A percentile compares a stretch with the other conserved stretches of the same genome.
phyloP scores from a whole-genome alignment of 306 rosid species.

The Medicago lupulina region DNA sequence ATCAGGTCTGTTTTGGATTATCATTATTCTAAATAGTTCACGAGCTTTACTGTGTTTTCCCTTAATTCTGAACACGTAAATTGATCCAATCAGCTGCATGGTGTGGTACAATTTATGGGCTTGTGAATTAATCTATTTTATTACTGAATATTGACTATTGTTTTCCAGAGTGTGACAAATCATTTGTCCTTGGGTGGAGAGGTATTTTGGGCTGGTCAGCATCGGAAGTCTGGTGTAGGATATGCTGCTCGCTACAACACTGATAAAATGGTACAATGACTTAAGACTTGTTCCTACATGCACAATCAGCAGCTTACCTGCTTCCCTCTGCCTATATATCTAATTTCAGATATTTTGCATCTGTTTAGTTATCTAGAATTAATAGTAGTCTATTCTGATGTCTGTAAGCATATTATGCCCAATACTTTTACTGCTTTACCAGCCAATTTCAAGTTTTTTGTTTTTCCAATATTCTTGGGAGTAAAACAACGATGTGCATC shows the following conservation, averaged over 20 bases:
- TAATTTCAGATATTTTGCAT: background rate
- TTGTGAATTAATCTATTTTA: constrained; percentile 12
- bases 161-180: constrained; percentile 75
- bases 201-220: constrained; percentile 99
- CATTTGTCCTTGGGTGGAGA: constrained; percentile 92
- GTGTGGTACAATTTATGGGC: constrained; percentile 6
- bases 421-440: constrained; percentile 9
- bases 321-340: background rate
- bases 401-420: background rate
- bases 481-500: constrained; percentile 5
- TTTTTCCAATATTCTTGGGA: constrained; percentile 18
- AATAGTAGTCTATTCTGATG: constrained; percentile 2
- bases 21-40: constrained; percentile 8
- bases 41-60: constrained; percentile 8
- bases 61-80: background rate
- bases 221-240: constrained; percentile 93
- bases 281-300: background rate
- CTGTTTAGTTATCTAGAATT: constrained; percentile 2
- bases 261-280: constrained; percentile 77
- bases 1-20: constrained; percentile 14
- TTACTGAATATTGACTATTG: constrained; percentile 21
- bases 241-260: constrained; percentile 94
- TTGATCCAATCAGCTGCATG: background rate
- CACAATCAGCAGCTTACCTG: constrained; percentile 13
- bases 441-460: constrained; percentile 20